Conservation (phyloP, 257 asterid species). For the Solanum peruvianum region DNA sequence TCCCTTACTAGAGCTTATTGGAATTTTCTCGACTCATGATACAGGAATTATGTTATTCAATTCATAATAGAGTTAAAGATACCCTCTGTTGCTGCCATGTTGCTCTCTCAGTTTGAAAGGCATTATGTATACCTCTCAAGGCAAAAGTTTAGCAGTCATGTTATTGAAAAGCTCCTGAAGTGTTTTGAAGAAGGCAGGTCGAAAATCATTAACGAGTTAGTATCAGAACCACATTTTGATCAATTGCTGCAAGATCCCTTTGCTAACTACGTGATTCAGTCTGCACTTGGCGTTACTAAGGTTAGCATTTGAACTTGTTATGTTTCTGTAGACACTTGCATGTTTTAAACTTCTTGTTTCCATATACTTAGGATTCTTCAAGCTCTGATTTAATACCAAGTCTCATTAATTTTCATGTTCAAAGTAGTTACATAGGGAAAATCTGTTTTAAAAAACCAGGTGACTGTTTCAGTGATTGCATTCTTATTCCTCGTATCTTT, state of each 20-base stretch:
- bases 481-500: neutral
- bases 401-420: neutral
- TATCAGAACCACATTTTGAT: conserved; percentile 18
- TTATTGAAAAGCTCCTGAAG: conserved; percentile 27
- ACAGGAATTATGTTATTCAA: conserved; percentile 45
- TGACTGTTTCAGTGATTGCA: neutral
- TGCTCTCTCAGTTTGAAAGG: conserved; percentile 27
- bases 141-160: conserved; percentile 41
- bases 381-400: neutral
- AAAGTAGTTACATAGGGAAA: neutral
- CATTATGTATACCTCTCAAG: conserved; percentile 20
- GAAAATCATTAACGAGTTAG: conserved; percentile 17
- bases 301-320: neutral
- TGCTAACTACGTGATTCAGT: conserved; percentile 35
- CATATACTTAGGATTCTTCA: neutral
- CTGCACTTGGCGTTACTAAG: conserved; percentile 33
- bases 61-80: conserved; percentile 23
- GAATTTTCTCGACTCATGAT: neutral
- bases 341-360: neutral
- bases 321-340: neutral
- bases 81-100: conserved; percentile 9
- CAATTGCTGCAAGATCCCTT: conserved; percentile 29
- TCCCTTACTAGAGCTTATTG: neutral
- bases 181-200: conserved; percentile 10
- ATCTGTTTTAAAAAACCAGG: neutral